Evolutionary conservation across 345 rosid species (phyloP).

Genomic region (Nasturtium officinale): DNA sequence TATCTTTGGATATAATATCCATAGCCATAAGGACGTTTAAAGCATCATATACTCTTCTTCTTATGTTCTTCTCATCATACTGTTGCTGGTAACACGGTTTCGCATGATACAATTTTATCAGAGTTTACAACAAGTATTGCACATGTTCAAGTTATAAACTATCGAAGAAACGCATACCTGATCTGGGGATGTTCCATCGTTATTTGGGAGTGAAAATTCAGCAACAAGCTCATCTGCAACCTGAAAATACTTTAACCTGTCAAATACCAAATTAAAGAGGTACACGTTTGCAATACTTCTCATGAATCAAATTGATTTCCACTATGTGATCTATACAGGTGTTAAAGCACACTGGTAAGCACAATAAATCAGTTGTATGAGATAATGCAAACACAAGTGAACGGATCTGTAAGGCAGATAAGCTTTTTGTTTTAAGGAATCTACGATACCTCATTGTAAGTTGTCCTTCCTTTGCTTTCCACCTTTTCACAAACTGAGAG

Average conservation of each 20-base stretch:
- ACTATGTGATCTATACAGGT: neutral
- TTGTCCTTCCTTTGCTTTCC: constrained; percentile 97
- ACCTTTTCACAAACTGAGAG: constrained; percentile 92
- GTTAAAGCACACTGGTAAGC: constrained; percentile 1
- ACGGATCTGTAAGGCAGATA: neutral
- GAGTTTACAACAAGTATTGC: constrained; percentile 10
- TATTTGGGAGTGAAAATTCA: constrained; percentile 88
- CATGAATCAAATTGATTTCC: constrained; percentile 21
- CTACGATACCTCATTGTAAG: constrained; percentile 88
- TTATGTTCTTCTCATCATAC: constrained; percentile 96
- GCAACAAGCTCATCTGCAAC: constrained; percentile 99
- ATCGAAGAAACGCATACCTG: constrained; percentile 58
- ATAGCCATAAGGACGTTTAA: constrained; percentile 98
- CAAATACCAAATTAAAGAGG: constrained; percentile 36
- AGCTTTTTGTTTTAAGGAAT: too few species aligned
- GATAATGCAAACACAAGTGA: neutral
- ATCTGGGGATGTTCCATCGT: constrained; percentile 74
- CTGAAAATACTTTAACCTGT: constrained; percentile 57
- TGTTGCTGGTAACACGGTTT: constrained; percentile 66
- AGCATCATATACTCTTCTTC: constrained; percentile 98
- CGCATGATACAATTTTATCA: constrained; percentile 1
- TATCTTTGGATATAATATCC: constrained; percentile 97
- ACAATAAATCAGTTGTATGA: neutral
- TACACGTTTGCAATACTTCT: constrained; percentile 13
- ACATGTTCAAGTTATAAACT: constrained; percentile 9